These are phyloP conservation scores for Ophiostoma sp. DNA, from an alignment of 2,329 filamentous ascomycete species.

Conservation along the genomic window DNA sequence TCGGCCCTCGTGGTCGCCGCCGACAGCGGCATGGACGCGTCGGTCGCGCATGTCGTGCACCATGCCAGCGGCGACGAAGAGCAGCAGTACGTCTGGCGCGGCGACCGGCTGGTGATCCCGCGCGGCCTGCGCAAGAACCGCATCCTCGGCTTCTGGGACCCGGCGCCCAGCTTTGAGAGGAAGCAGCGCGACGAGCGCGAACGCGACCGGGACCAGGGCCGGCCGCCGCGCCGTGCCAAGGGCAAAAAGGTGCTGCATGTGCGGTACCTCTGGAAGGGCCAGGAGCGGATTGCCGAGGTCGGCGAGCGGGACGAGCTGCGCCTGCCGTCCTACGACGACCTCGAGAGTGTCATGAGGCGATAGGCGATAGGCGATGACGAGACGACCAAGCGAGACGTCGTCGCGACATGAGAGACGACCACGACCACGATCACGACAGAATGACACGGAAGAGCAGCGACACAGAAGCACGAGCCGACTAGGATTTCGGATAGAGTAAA, in stretches of 20 bases:
- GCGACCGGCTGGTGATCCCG: slow-evolving; percentile 32
- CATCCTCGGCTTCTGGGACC: slow-evolving; percentile 49
- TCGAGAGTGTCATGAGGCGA: background rate
- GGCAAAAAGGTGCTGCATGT: slow-evolving; percentile 43
- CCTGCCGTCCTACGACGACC: slow-evolving; percentile 29
- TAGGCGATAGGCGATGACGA: background rate
- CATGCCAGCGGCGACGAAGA: background rate
- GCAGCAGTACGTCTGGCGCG: slow-evolving; percentile 27
- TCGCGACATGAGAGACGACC: background rate
- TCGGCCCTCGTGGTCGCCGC: slow-evolving; percentile 38
- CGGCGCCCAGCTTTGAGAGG: slow-evolving; percentile 35
- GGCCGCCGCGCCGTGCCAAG: background rate
- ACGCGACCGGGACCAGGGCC: background rate
- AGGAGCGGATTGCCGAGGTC: slow-evolving; percentile 36
- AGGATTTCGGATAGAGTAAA: background rate
- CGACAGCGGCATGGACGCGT: slow-evolving; percentile 29
- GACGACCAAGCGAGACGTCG: background rate
- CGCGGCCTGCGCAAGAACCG: slow-evolving; percentile 40
- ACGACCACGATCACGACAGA: background rate
- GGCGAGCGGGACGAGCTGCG: slow-evolving; percentile 35
- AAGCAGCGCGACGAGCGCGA: slow-evolving; percentile 10
- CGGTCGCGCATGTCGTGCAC: background rate
- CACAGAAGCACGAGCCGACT: background rate
- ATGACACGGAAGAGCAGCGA: background rate
- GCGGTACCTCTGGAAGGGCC: slow-evolving; percentile 39